These are phyloP conservation scores for Globisporangium middletonii DNA, from an alignment of 352 stramenopile genomes.

Conservation along the genomic window DNA sequence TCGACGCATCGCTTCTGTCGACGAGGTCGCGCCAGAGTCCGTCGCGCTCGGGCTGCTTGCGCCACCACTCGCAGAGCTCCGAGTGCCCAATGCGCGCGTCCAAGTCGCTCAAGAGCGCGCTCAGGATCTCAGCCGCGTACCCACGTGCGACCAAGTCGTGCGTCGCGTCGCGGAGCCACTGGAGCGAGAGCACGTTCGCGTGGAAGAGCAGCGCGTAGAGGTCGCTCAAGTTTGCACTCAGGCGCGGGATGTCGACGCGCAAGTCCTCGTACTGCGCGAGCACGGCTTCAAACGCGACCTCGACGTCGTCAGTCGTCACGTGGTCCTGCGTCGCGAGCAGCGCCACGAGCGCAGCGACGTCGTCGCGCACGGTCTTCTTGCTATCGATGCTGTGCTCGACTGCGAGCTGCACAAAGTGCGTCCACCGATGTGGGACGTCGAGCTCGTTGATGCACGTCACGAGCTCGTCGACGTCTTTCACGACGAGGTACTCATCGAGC, in stretches of 20 bases:
- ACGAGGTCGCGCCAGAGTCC: constrained; percentile 20
- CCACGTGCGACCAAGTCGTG: constrained; percentile 24
- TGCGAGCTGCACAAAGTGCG: constrained; percentile 59
- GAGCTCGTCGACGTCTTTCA: constrained; percentile 71
- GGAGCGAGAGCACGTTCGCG: constrained; percentile 33
- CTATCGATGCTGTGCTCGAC: constrained; percentile 43
- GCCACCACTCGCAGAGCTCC: constrained; percentile 51
- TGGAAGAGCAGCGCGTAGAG: constrained; percentile 58
- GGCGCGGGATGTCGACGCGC: constrained; percentile 65
- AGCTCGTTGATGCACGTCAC: constrained; percentile 74
- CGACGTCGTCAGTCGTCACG: constrained; percentile 39
- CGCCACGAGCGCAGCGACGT: constrained; percentile 34
- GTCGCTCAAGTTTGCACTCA: constrained; percentile 51
- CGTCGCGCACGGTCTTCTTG: constrained; percentile 39
- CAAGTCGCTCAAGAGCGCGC: constrained; percentile 32
- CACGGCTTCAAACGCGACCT: constrained; percentile 46
- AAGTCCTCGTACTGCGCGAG: constrained; percentile 70
- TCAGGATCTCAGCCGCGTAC: constrained; percentile 42
- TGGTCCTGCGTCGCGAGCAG: constrained; percentile 38
- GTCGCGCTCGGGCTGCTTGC: constrained; percentile 24
- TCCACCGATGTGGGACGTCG: constrained; percentile 35
- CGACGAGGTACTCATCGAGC: constrained; percentile 69
- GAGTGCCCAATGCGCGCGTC: constrained; percentile 24
- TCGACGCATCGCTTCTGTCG: neutral
- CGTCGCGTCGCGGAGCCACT: constrained; percentile 30